These are phyloP conservation scores for Passalora sequoiae DNA, from an alignment of 2,329 filamentous ascomycete genomes.

Conservation along the genomic window DNA sequence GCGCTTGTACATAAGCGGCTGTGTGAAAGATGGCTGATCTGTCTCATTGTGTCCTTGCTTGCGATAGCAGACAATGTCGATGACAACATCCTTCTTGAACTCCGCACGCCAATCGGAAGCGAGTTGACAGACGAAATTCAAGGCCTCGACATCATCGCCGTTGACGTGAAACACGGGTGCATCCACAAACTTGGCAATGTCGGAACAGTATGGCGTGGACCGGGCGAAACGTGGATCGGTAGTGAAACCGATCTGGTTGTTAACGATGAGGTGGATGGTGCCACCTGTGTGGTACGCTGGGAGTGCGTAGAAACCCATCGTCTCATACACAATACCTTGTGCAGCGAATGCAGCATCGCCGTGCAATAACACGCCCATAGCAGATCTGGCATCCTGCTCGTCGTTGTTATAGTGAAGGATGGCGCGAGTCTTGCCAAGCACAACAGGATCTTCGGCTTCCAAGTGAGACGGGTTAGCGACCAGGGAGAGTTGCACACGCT, in stretches of 20 bases:
- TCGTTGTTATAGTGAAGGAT: conserved; percentile 99
- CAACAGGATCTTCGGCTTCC: conserved; percentile 96
- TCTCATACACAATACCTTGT: conserved; percentile 97
- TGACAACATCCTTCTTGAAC: conserved; percentile 97
- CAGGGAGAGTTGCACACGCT: conserved; percentile 97
- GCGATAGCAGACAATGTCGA: conserved; percentile 97
- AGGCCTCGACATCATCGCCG: conserved; percentile 93
- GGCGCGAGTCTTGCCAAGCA: conserved; percentile 92
- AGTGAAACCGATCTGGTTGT: conserved; percentile 99
- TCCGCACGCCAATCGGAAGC: conserved; percentile 97
- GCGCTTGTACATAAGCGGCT: conserved; percentile 98
- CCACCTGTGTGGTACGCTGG: conserved; percentile 96
- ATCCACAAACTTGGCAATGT: conserved; percentile 98
- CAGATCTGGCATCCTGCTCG: conserved; percentile 78
- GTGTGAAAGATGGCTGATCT: conserved; percentile 98
- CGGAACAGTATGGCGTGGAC: conserved; percentile 97
- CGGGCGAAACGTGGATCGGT: conserved; percentile 96
- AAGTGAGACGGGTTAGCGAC: conserved; percentile 98
- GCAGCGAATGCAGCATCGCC: conserved; percentile 95
- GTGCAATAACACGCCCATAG: conserved; percentile 94
- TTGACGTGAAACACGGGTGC: conserved; percentile 99
- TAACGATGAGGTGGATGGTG: conserved; percentile 94
- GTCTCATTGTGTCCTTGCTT: conserved; percentile 99
- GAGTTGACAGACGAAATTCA: conserved; percentile 97
- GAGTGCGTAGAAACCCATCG: conserved; percentile 92